Base-by-base conservation (phyloP, 2,329 filamentous ascomycete genomes). In the Fusarium sp. region DNA sequence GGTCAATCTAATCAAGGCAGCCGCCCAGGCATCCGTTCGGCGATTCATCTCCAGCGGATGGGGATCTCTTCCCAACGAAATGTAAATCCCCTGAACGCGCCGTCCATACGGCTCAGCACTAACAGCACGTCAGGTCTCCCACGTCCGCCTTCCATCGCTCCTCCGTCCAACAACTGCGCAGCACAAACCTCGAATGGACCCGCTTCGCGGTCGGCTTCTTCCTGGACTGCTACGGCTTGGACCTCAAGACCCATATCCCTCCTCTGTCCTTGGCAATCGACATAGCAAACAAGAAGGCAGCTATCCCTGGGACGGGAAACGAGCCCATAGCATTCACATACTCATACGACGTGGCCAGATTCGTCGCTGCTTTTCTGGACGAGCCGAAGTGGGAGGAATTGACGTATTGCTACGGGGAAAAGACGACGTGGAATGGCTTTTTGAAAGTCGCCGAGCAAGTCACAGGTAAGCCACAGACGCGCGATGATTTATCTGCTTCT, bases 21-120 rank as follows among this genome's bases (percentile, higher is more conserved):
- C 47, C 36, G 47, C 7, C 18, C 47, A 51, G 12, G 36, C 30
- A 34, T 37, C 47, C 7, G 47, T 51, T 6, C 36, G 36, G 47
- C 13, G 31, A 1, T 51, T 51, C 31, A 51, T 51, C 47, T 15
- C 36, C 30, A 51, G 47, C 6, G 47, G 31, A 7, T 51, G 47
- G 47, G 47, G 47, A 37, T 51, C 47, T 51, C 47, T 51, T 15
- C 47, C 47, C 9, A 51, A 31, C 13, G 47, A 51, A n/a, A 51
- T 37, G 47, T 37, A 2, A 36, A 31, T 7, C 4, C 1, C 1
- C 9, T n/a, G 36, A 27, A 11, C 18, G 30, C 23, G n/a, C 4
- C 4, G 8, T 11, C 10, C 34, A 8, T 34, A 34, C 8, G 11
- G 31, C n/a, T 16, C 10, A 1, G 31, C 2, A n/a, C 46, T 36